phyloP scores from a whole-genome alignment of 2,329 filamentous ascomycete genomes.

The Ilyonectria mors-panacis region DNA sequence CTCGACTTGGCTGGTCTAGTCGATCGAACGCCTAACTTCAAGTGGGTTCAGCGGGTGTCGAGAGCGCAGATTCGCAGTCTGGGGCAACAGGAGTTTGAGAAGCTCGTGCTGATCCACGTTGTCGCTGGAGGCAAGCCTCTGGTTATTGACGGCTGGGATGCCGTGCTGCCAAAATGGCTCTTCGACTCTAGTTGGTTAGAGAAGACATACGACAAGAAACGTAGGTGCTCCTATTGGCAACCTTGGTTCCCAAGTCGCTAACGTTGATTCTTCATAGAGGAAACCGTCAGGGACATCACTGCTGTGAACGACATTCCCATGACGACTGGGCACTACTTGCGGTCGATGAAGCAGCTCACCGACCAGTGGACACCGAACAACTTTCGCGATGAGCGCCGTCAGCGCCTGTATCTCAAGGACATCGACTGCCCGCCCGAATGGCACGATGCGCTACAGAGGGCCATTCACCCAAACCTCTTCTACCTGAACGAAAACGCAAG shows the following conservation, averaged over 20 bases:
- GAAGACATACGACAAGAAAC: slow-evolving; percentile 82
- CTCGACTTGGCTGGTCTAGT: slow-evolving; percentile 85
- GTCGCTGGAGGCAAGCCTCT: slow-evolving; percentile 88
- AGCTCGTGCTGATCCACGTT: slow-evolving; percentile 86
- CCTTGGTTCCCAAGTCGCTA: slow-evolving; percentile 26
- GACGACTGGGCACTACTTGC: slow-evolving; percentile 91
- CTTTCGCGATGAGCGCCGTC: slow-evolving; percentile 83
- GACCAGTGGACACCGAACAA: slow-evolving; percentile 84
- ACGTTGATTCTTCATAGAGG: slow-evolving; percentile 67
- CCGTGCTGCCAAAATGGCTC: slow-evolving; percentile 79
- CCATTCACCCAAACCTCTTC: slow-evolving; percentile 86
- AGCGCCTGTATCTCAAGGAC: slow-evolving; percentile 95
- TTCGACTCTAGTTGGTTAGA: slow-evolving; percentile 89
- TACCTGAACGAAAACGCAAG: slow-evolving; percentile 88
- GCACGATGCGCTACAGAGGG: slow-evolving; percentile 82
- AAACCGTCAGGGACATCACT: slow-evolving; percentile 86
- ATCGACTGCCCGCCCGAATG: slow-evolving; percentile 94
- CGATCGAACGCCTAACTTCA: slow-evolving; percentile 85
- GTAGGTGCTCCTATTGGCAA: slow-evolving; percentile 61
- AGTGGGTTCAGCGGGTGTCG: slow-evolving; percentile 86
- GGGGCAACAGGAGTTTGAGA: slow-evolving; percentile 85
- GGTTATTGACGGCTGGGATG: slow-evolving; percentile 91
- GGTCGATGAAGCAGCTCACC: slow-evolving; percentile 86
- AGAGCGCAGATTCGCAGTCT: slow-evolving; percentile 83
- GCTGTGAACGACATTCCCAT: slow-evolving; percentile 83